These are phyloP conservation scores for Rhizophora mangle DNA, from an alignment of 345 rosid genomes.

Conservation along the genomic window DNA sequence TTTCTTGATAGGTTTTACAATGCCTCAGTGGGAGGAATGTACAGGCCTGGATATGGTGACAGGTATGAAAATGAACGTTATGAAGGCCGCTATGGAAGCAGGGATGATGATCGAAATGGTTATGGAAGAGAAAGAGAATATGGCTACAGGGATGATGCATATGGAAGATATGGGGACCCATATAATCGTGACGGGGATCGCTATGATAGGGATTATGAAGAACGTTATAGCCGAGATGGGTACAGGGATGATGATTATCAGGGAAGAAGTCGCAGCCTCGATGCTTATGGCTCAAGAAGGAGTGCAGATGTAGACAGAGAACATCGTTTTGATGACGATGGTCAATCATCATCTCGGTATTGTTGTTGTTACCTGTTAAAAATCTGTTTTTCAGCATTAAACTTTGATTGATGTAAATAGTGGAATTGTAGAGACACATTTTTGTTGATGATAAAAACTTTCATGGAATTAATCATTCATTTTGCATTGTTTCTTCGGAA, in stretches of 20 bases:
- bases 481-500: no score
- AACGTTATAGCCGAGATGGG: slow-evolving; percentile 65
- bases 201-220: slow-evolving; percentile 62
- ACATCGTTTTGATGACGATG: slow-evolving; percentile 59
- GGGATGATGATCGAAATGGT: slow-evolving; percentile 76
- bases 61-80: slow-evolving; percentile 66
- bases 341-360: slow-evolving; percentile 64
- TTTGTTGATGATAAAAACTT: not conserved
- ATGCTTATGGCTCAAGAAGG: slow-evolving; percentile 59
- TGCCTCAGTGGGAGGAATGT: slow-evolving; percentile 64
- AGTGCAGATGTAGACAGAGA: slow-evolving; percentile 61
- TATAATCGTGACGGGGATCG: slow-evolving; percentile 68
- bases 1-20: slow-evolving; percentile 55
- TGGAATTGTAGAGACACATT: not conserved
- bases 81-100: slow-evolving; percentile 53
- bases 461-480: no score
- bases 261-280: slow-evolving; percentile 76
- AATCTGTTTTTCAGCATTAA: not conserved
- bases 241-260: slow-evolving; percentile 73
- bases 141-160: slow-evolving; percentile 73
- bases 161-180: slow-evolving; percentile 70
- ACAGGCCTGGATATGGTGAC: slow-evolving; percentile 67
- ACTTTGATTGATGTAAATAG: not conserved
- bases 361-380: not conserved
- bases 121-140: slow-evolving; percentile 77